Percentiles rank a stretch among this genome's conserved stretches.
Evolutionary conservation across 75 land plant genomes (phyloP).

Genomic region (Pinus taeda): DNA sequence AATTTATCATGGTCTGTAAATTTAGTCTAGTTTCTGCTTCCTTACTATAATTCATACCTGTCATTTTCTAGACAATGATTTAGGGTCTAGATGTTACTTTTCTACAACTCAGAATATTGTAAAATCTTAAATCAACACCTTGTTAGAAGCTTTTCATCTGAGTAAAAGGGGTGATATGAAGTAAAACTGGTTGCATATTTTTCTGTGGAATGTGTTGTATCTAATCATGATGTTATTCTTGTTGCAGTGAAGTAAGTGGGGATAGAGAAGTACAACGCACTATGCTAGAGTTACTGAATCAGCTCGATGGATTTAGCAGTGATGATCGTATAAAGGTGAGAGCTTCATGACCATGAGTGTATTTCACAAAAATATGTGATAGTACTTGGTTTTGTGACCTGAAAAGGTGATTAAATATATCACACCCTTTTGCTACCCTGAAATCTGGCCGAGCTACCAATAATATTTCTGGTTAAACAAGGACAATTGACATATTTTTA

Average conservation of each 20-base stretch:
- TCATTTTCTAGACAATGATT: not conserved
- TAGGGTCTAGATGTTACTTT: not conserved
- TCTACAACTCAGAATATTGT: not conserved
- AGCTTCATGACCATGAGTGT: not conserved
- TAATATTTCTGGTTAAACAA: too few relatives aligned
- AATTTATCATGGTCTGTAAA: too few relatives aligned
- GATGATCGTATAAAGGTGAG: conserved; percentile 94
- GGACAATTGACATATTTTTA: too few relatives aligned
- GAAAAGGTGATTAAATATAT: too few relatives aligned
- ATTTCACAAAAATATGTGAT: too few relatives aligned
- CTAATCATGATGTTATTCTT: not conserved
- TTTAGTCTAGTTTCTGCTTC: too few relatives aligned
- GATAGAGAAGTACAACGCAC: conserved; percentile 97
- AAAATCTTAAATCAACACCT: not conserved
- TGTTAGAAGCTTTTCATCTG: not conserved
- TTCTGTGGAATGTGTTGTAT: not conserved
- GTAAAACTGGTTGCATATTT: not conserved
- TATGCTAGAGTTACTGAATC: conserved; percentile 95
- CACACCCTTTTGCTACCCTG: too few relatives aligned
- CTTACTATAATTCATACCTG: too few relatives aligned
- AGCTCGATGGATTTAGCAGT: conserved; percentile 98
- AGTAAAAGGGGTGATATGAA: not conserved
- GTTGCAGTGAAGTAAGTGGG: conserved; percentile 94
- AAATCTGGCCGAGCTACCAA: too few relatives aligned
- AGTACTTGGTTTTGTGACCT: too few relatives aligned